Conservation (phyloP, 352 stramenopile species). For the Globisporangium iwayamae region DNA sequence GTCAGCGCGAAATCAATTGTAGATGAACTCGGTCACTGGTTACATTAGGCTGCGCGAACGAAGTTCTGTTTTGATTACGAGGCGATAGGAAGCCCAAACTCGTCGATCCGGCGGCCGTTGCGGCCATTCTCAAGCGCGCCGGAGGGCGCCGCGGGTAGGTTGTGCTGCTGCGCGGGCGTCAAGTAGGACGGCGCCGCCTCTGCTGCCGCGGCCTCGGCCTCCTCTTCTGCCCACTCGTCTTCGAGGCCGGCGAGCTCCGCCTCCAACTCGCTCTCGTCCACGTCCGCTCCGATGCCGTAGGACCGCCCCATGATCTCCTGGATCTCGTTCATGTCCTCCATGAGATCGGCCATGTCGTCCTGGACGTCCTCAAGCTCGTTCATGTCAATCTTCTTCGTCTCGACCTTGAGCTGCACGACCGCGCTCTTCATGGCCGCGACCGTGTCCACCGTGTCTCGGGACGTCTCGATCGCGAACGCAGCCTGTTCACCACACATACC, state of each 20-base stretch:
- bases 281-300: conserved; percentile 92
- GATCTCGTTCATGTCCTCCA: conserved; percentile 98
- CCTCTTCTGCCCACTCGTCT: conserved; percentile 90
- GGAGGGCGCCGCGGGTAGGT: conserved; percentile 55
- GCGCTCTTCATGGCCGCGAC: conserved; percentile 95
- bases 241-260: conserved; percentile 92
- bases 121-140: conserved; percentile 30
- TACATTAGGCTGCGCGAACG: conserved; percentile 9
- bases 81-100: conserved; percentile 69
- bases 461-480: conserved; percentile 90
- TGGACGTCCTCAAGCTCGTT: conserved; percentile 95
- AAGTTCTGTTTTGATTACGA: neutral
- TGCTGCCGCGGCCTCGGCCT: conserved; percentile 32
- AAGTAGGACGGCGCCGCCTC: conserved; percentile 69
- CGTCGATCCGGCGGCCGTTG: conserved; percentile 43
- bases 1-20: neutral
- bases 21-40: neutral
- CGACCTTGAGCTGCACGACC: conserved; percentile 87
- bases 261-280: conserved; percentile 95
- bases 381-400: conserved; percentile 96
- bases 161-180: conserved; percentile 42
- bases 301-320: conserved; percentile 95
- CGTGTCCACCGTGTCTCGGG: conserved; percentile 90
- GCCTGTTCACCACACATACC: conserved; percentile 28
- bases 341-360: conserved; percentile 96